Percentiles rank a stretch among this genome's conserved stretches.
phyloP scores from a whole-genome alignment of 2,329 filamentous ascomycete species.

The Fusarium burgessii region DNA sequence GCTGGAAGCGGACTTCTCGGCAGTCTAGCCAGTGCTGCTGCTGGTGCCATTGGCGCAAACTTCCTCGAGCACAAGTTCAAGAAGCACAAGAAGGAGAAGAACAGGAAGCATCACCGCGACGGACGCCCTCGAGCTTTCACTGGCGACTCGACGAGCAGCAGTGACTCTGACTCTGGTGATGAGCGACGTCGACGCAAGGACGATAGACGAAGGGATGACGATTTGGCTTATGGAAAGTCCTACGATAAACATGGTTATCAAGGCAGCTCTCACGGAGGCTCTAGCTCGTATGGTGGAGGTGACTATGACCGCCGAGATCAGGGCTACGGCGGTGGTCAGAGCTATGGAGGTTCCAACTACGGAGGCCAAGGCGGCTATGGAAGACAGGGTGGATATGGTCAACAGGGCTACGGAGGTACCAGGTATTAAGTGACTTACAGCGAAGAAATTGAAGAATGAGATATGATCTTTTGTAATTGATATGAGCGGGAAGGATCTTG shows the following conservation, averaged over 20 bases:
- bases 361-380: not conserved
- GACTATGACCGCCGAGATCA: conserved; percentile 3
- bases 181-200: conserved; percentile 34
- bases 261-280: not conserved
- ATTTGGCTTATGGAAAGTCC: conserved; percentile 30
- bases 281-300: not conserved
- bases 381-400: not conserved
- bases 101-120: conserved; percentile 42
- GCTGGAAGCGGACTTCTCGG: conserved; percentile 62
- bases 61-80: conserved; percentile 56
- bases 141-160: conserved; percentile 44
- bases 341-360: not conserved
- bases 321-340: not conserved
- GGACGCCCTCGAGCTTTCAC: conserved; percentile 32
- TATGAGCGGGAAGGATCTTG: not conserved
- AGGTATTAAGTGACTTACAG: not conserved
- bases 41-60: conserved; percentile 64
- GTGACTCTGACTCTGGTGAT: conserved; percentile 43
- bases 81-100: conserved; percentile 47
- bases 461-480: not conserved
- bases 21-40: conserved; percentile 60
- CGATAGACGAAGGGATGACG: conserved; percentile 21
- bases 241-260: conserved; percentile 12
- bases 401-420: conserved; percentile 3
- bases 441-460: not conserved